Conservation (phyloP, 768 basidiomycete species). For the Gymnopilus dilepis region DNA sequence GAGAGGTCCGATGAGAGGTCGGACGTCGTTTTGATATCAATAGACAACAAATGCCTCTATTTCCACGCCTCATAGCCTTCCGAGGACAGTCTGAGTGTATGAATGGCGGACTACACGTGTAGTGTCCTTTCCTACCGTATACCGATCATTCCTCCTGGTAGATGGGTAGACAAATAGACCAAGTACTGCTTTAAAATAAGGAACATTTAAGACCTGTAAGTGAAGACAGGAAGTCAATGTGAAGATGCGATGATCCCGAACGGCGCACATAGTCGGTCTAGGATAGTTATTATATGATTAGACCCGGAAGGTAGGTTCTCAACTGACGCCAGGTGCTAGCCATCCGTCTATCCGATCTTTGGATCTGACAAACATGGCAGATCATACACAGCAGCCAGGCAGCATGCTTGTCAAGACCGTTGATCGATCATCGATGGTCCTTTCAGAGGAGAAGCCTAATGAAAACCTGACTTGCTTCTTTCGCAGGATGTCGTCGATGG, state of each 20-base stretch:
- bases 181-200: too few species aligned
- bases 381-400: slow-evolving; percentile 10
- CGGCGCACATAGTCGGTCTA: background rate
- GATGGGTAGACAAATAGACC: too few species aligned
- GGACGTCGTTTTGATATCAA: background rate
- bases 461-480: background rate
- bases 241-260: background rate
- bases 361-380: slow-evolving; percentile 9
- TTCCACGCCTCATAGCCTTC: slow-evolving; percentile 6
- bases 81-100: background rate
- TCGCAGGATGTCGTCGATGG: background rate
- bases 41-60: background rate
- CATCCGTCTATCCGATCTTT: background rate
- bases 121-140: background rate
- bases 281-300: background rate
- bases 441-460: background rate
- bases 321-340: slow-evolving; percentile 5
- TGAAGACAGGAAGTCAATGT: background rate
- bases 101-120: slow-evolving; percentile 13
- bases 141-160: too few species aligned
- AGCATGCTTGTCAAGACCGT: slow-evolving; percentile 8
- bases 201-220: background rate
- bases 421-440: slow-evolving; percentile 10
- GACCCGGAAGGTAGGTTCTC: background rate
- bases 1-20: background rate